Percentiles rank a stretch among this genome's conserved stretches.
Conservation (phyloP, 257 asterid genomes). For the Solanum corneliomulleri region DNA sequence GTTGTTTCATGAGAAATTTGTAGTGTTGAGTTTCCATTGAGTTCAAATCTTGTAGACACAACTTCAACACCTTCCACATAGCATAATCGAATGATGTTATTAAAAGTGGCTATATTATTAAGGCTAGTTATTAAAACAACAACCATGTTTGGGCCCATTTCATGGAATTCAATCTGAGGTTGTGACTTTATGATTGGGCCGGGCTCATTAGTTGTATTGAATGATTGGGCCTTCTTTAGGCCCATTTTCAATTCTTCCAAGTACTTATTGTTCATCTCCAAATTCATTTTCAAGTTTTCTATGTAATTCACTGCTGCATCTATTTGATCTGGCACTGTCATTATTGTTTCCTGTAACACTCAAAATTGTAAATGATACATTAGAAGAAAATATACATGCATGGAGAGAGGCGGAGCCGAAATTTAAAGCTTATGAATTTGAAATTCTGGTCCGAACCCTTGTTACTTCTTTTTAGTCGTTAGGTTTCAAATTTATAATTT, state of each 20-base stretch:
- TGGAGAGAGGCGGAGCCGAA: too few species aligned
- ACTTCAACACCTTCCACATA: conserved; percentile 26
- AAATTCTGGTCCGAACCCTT: too few species aligned
- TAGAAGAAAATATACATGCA: too few species aligned
- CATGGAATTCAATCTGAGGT: background rate
- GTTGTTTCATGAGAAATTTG: conserved; percentile 15
- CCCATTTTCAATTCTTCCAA: background rate
- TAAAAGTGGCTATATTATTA: conserved; percentile 11
- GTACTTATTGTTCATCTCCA: background rate
- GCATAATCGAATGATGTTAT: conserved; percentile 11
- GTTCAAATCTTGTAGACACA: conserved; percentile 23
- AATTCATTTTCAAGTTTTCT: too few species aligned
- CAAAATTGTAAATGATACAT: too few species aligned
- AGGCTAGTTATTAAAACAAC: background rate
- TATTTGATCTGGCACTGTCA: too few species aligned
- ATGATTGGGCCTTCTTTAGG: background rate
- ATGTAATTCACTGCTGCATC: too few species aligned
- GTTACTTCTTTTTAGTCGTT: too few species aligned
- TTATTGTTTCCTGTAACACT: too few species aligned
- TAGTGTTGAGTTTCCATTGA: conserved; percentile 26
- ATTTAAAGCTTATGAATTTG: too few species aligned
- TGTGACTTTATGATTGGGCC: background rate
- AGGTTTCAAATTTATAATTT: too few species aligned
- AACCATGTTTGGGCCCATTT: background rate
- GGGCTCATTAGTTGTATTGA: background rate